Evolutionary conservation across 768 basidiomycete species (phyloP).

Genomic region (Tulasnella calospora): DNA sequence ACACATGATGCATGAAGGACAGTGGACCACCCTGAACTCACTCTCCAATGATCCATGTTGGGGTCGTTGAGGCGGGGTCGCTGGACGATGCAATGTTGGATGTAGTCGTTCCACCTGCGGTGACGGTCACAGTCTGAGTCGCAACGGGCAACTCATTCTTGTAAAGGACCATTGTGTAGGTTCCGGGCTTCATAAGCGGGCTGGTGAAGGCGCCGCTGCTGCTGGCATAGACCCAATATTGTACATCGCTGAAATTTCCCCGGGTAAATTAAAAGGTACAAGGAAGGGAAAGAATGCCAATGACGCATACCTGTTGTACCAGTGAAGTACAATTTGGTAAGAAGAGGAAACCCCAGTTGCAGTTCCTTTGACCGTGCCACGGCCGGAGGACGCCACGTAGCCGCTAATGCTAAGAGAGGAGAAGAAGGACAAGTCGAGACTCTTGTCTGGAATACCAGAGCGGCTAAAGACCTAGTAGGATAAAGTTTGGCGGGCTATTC

Average conservation of each 20-base stretch:
- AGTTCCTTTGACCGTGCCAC: slow-evolving; percentile 46
- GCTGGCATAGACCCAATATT: slow-evolving; percentile 43
- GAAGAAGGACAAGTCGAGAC: slow-evolving; percentile 37
- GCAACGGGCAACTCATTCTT: slow-evolving; percentile 47
- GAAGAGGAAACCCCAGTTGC: slow-evolving; percentile 45
- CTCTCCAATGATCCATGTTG: slow-evolving; percentile 24
- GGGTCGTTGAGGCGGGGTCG: slow-evolving; percentile 29
- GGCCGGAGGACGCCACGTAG: slow-evolving; percentile 43
- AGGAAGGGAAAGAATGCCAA: neutral
- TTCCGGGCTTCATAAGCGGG: slow-evolving; percentile 48
- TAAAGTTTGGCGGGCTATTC: neutral
- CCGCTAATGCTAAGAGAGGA: slow-evolving; percentile 44
- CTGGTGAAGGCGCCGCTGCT: slow-evolving; percentile 44
- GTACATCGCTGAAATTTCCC: slow-evolving; percentile 43
- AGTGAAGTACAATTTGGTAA: slow-evolving; percentile 29
- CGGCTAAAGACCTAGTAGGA: slow-evolving; percentile 25
- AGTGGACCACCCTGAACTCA: neutral
- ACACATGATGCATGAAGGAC: neutral
- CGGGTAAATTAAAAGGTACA: neutral
- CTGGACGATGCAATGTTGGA: slow-evolving; percentile 30
- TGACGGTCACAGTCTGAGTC: slow-evolving; percentile 43
- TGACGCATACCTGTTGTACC: slow-evolving; percentile 13
- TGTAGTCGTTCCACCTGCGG: slow-evolving; percentile 41
- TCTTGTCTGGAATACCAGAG: slow-evolving; percentile 36
- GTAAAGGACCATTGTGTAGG: slow-evolving; percentile 46